A percentile compares a stretch with the other conserved stretches of the same genome.
phyloP scores from a whole-genome alignment of 129 eudicot species.

The Tanacetum coccineum region DNA sequence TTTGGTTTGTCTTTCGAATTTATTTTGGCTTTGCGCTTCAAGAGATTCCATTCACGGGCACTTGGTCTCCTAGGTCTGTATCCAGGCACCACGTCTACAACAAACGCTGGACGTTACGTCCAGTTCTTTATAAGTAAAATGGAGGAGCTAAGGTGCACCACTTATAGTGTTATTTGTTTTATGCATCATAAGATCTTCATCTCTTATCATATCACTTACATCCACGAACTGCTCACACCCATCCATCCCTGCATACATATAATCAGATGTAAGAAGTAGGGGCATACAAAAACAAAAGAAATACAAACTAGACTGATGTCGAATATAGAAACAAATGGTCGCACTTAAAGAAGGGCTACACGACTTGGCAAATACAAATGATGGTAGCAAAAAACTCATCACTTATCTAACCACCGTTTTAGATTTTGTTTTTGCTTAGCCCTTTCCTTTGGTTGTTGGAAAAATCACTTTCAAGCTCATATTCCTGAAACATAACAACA shows the following conservation, averaged over 20 bases:
- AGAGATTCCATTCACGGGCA: constrained; percentile 86
- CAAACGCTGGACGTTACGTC: constrained; percentile 52
- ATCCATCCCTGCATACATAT: constrained; percentile 58
- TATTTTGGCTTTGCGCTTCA: constrained; percentile 90
- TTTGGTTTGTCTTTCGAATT: constrained; percentile 64
- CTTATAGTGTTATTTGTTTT: constrained; percentile 46
- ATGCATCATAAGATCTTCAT: constrained; percentile 78
- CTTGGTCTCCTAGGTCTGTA: constrained; percentile 84
- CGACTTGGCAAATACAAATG: no score
- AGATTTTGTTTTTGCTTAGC: no score
- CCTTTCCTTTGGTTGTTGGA: no score
- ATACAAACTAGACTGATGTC: not conserved
- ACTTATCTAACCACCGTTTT: no score
- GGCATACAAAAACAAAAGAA: not conserved
- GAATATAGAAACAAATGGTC: no score
- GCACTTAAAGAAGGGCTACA: no score
- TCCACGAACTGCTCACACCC: constrained; percentile 97
- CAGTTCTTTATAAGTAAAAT: constrained; percentile 46
- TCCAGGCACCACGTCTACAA: constrained; percentile 68
- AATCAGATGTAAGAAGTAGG: constrained; percentile 10
- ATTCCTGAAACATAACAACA: no score
- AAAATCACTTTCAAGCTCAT: no score
- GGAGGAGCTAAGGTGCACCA: constrained; percentile 49
- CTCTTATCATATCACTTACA: constrained; percentile 91
- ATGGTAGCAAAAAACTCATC: no score